Evolutionary conservation across 1,284 basidiomycete genomes (phyloP), one percentile per base, ranked within the genome.

Genomic region (Ustilago shanxiensis): DNA sequence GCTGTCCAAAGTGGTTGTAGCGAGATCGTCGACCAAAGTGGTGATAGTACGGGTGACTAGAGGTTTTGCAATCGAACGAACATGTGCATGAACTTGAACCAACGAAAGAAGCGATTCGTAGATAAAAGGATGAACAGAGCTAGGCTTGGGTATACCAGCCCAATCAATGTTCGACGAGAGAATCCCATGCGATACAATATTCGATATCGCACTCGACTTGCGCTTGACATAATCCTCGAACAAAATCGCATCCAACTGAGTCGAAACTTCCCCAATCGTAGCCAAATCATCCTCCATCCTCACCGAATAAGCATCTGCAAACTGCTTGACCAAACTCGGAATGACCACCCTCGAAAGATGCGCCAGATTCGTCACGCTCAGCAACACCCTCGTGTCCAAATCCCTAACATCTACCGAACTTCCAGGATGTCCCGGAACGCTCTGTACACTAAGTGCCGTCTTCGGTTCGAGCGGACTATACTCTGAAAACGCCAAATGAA

Each of bases 61-160:
- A 1, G 80, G 79, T 51, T 93, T 92, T 0, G 95, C 91, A 1
- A 93, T 90, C 22, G 90, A 90, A 79, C 90, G 92, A 60, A 98
- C 91, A 87, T 96, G 93, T 3, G 95, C 93, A 86, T 99, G 97
- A 7, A 96, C 91, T 64, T 93, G 91, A 50, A 99, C 97, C 51
- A 99, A 90, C 82, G 90, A 91, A 85, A 98, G 91, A 60, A 98
- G 89, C 9, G 91, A 90, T 82, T 94, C 92, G 88, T 93, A 97
- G 89, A 99, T 93, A 87, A 97, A 99, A 22, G 93, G 90, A 61
- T 96, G 91, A 65, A 99, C 95, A 87, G 95, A 50, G 8, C 58
- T 91, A 2, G 95, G 96, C 81, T 94, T 93, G 1, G 92, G 91
- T 0, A 93, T 93, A 74, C 93, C 91, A 73, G 91, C 92, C 96